Percentiles rank a stretch among this genome's conserved stretches.
Evolutionary conservation across 2,329 filamentous ascomycete species (phyloP).

Genomic region (Trichoderma koningiopsis): DNA sequence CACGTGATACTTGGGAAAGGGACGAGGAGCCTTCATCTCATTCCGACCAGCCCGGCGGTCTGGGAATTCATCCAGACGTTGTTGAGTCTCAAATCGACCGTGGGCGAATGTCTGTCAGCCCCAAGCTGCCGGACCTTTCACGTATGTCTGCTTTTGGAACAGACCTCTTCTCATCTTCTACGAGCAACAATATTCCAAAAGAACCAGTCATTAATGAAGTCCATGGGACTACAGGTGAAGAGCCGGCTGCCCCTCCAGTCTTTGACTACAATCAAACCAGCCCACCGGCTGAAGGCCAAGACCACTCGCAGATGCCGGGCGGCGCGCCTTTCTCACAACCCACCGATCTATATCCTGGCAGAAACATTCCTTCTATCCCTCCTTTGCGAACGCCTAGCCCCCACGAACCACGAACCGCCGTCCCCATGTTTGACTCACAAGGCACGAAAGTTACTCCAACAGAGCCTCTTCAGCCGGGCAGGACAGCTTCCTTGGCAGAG

Average conservation of each 20-base stretch:
- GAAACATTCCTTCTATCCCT: constrained; percentile 34
- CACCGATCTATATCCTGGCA: constrained; percentile 23
- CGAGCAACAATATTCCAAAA: not conserved
- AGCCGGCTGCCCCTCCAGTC: not conserved
- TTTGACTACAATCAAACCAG: not conserved
- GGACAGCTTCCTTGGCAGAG: constrained; percentile 40
- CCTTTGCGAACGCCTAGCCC: constrained; percentile 42
- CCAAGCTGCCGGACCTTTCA: constrained; percentile 39
- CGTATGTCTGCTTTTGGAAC: constrained; percentile 63
- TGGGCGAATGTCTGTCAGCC: constrained; percentile 17
- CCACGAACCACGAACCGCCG: constrained; percentile 14
- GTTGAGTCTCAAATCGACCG: constrained; percentile 27
- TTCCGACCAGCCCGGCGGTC: not conserved
- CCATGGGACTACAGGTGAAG: not conserved
- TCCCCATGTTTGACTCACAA: constrained; percentile 7
- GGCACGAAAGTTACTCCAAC: constrained; percentile 43
- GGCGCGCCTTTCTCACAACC: constrained; percentile 8
- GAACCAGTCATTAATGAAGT: not conserved
- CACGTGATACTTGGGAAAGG: constrained; percentile 25
- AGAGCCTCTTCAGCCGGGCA: constrained; percentile 49
- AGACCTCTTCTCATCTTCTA: constrained; percentile 50
- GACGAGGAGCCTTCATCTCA: constrained; percentile 15
- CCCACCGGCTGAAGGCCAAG: constrained; percentile 5
- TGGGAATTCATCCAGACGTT: constrained; percentile 27
- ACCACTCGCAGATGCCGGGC: not conserved